phyloP scores from a whole-genome alignment of 257 asterid genomes.

The Voacanga thouarsii region DNA sequence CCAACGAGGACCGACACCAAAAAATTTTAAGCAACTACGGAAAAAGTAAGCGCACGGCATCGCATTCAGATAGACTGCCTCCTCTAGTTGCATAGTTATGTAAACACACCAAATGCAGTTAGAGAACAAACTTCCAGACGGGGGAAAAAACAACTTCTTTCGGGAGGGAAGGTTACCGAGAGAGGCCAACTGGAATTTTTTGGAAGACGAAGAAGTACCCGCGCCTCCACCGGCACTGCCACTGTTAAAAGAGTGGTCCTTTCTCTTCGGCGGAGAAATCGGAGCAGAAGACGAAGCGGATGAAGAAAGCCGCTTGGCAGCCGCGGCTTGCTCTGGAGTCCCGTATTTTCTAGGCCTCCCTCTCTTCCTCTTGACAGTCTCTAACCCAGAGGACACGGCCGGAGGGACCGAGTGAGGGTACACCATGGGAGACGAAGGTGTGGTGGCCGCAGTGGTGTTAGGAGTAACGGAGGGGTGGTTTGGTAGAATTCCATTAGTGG shows the following conservation, averaged over 20 bases:
- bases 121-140: background rate
- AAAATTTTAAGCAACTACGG: background rate
- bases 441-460: background rate
- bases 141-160: background rate
- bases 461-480: conserved; percentile 12
- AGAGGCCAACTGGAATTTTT: conserved; percentile 35
- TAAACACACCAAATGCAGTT: background rate
- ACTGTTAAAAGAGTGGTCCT: conserved; percentile 27
- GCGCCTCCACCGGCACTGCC: conserved; percentile 19
- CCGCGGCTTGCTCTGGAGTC: conserved; percentile 50
- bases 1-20: background rate
- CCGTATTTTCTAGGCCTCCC: conserved; percentile 53
- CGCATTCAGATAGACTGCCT: background rate
- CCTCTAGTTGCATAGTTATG: background rate
- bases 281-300: conserved; percentile 27
- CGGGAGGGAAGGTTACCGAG: conserved; percentile 21
- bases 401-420: conserved; percentile 39
- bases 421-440: conserved; percentile 30
- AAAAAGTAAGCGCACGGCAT: background rate
- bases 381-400: conserved; percentile 32
- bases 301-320: conserved; percentile 41
- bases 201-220: conserved; percentile 32
- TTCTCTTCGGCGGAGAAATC: conserved; percentile 36
- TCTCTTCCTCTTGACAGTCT: conserved; percentile 40
- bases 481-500: conserved; percentile 30